A percentile compares a stretch with the other conserved stretches of the same genome.
phyloP scores from a whole-genome alignment of 805 yeast species.

The Nakazawaea anatomiae region DNA sequence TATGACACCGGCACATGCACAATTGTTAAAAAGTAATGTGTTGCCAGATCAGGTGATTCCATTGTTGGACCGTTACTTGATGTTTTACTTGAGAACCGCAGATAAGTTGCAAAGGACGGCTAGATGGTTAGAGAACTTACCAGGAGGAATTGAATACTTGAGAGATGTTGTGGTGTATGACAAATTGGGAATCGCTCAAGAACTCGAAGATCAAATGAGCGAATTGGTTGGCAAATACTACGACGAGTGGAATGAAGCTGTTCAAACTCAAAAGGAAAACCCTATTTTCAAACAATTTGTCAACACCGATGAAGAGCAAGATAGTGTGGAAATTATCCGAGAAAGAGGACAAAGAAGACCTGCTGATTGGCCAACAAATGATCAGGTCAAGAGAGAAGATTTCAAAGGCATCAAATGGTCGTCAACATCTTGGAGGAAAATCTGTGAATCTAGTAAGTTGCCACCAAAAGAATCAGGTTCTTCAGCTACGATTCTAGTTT shows the following conservation, averaged over 20 bases:
- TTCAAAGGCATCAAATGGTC: constrained; percentile 28
- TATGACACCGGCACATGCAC: constrained; percentile 34
- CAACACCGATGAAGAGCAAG: constrained; percentile 24
- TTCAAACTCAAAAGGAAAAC: constrained; percentile 16
- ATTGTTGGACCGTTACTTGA: constrained; percentile 28
- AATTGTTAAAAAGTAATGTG: constrained; percentile 25
- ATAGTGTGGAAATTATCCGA: constrained; percentile 25
- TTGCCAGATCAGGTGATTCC: constrained; percentile 31
- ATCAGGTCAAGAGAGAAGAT: constrained; percentile 16
- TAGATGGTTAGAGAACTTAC: constrained; percentile 29
- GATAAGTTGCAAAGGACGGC: constrained; percentile 32
- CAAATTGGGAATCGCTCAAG: constrained; percentile 28
- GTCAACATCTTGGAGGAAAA: constrained; percentile 22
- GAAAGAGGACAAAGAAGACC: constrained; percentile 32
- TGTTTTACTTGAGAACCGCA: constrained; percentile 32
- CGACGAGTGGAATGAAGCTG: constrained; percentile 29
- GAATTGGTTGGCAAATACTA: constrained; percentile 26
- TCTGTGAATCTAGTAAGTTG: constrained; percentile 22
- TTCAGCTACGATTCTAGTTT: constrained; percentile 24
- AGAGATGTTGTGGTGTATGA: constrained; percentile 27
- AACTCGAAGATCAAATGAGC: constrained; percentile 28
- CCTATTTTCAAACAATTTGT: constrained; percentile 26
- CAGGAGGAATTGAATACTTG: constrained; percentile 30
- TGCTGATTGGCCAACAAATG: constrained; percentile 27
- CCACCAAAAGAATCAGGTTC: constrained; percentile 25